Base-by-base conservation (phyloP, 2,329 filamentous ascomycete species). In the Fusarium annulatum region DNA sequence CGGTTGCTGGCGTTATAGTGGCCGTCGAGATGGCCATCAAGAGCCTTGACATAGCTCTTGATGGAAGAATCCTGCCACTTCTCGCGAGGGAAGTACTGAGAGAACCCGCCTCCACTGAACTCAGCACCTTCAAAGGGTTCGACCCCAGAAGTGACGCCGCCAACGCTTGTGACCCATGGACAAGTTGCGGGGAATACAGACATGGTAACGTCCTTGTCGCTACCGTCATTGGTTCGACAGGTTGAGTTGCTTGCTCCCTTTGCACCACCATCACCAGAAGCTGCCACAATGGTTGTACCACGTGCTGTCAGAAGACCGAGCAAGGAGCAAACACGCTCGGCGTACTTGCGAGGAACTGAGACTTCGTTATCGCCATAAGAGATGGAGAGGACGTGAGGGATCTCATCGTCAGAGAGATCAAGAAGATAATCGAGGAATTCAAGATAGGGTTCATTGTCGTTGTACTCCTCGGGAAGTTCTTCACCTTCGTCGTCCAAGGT, bases 121-220 rank as follows among this genome's bases (percentile, higher is more conserved):
- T 72, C 73, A 4, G 86, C 83, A 5, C 82, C 86, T 5, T 73
- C 77, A 16, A 86, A 82, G 1, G 84, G 84, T 8, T 81, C 78
- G 7, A 74, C 72, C 4, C 72, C 73, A 72, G 82, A 82, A 43
- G 69, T 77, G 3, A 89, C 91, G 3, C 88, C 91, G 11, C 92
- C 92, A 3, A 94, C 88, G 5, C 87, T 83, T 1, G 92, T 94
- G 12, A 93, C 88, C 79, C 89, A 94, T 0, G 91, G 92, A 74
- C 92, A 94, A 1, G 88, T 87, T 1, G 87, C 88, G 0, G 92
- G 92, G 80, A 93, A 94, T 9, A 86, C 87, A 2, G 90, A 86
- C 36, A 90, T 83, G 77, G 91, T 90, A 26, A 86, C 84, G 15
- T 86, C 86, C 3, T 83, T 86, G 66, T 88, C 85, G 48, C 81